phyloP scores from a whole-genome alignment of 306 rosid species.

The Cucurbita ficifolia region DNA sequence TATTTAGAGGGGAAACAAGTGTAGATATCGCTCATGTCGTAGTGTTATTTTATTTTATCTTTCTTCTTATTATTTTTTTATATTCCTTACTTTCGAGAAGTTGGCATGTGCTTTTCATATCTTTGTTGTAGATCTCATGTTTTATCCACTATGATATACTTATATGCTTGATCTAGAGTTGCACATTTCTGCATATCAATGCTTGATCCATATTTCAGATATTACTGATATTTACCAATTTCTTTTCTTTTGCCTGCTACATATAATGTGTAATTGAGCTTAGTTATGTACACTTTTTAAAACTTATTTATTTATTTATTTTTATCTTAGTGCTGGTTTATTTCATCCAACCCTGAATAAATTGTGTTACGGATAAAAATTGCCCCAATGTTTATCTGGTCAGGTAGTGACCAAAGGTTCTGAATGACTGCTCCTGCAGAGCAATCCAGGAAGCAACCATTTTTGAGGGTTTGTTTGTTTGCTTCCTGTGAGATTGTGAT shows the following conservation, averaged over 20 bases:
- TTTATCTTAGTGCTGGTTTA: not conserved
- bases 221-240: not conserved
- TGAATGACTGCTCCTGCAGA: not conserved
- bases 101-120: not conserved
- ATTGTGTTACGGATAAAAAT: not conserved
- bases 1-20: not conserved
- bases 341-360: not conserved
- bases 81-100: not conserved
- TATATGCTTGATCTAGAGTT: not conserved
- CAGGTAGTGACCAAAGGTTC: not conserved
- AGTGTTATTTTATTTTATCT: not conserved
- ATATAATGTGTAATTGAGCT: not conserved
- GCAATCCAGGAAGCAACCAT: not conserved
- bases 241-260: not conserved
- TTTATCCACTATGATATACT: not conserved
- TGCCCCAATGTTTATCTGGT: not conserved
- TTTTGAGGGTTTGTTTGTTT: not conserved
- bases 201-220: not conserved
- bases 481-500: not conserved
- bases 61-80: not conserved
- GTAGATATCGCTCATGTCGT: not conserved
- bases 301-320: not conserved
- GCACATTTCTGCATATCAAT: not conserved
- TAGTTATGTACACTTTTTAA: not conserved
- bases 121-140: not conserved